Evolutionary conservation across 805 yeast species (phyloP).

Genomic region (Kluyveromyces siamensis): DNA sequence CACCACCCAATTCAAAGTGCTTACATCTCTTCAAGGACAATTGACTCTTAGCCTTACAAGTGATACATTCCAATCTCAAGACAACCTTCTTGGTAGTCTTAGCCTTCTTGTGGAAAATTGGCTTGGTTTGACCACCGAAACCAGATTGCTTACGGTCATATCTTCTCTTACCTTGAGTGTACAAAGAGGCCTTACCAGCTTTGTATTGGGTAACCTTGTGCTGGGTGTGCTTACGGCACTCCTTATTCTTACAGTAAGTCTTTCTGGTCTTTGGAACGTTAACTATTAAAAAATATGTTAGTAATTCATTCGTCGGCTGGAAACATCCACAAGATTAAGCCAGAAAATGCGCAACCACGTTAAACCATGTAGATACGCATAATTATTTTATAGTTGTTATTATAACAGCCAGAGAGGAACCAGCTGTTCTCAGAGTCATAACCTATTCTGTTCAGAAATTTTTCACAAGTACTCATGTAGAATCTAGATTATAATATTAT

Average conservation of each 20-base stretch:
- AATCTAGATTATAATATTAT: too few species aligned
- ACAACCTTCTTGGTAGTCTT: slow-evolving; percentile 99
- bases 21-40: slow-evolving; percentile 98
- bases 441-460: too few species aligned
- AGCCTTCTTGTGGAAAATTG: slow-evolving; percentile 99
- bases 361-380: too few species aligned
- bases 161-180: slow-evolving; percentile 99
- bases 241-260: slow-evolving; percentile 99
- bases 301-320: neutral
- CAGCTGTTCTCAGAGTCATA: too few species aligned
- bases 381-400: too few species aligned
- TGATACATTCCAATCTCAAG: slow-evolving; percentile 97
- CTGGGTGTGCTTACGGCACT: slow-evolving; percentile 99
- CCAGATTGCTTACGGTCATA: slow-evolving; percentile 99
- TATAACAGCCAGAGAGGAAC: too few species aligned
- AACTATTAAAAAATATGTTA: slow-evolving; percentile 41
- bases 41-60: slow-evolving; percentile 98
- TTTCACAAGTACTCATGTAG: too few species aligned
- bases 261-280: slow-evolving; percentile 99
- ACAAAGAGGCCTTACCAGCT: slow-evolving; percentile 99
- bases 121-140: slow-evolving; percentile 99
- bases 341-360: neutral
- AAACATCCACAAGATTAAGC: neutral
- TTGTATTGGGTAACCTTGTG: slow-evolving; percentile 99
- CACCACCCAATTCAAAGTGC: slow-evolving; percentile 99